phyloP scores from a whole-genome alignment of 768 basidiomycete genomes.

The Gloeostereum incarnatum region DNA sequence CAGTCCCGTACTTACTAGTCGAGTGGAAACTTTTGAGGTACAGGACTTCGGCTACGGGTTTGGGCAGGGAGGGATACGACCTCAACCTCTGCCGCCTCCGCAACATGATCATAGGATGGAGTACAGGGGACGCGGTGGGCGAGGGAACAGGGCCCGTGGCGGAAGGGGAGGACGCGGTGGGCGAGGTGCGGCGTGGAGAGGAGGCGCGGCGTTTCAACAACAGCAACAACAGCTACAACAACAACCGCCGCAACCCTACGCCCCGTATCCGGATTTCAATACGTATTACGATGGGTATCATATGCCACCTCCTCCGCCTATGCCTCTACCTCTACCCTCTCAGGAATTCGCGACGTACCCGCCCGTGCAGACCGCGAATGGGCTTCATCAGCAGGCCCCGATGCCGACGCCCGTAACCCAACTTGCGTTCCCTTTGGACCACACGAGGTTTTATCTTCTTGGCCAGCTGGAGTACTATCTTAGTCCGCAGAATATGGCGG shows the following conservation, averaged over 20 bases:
- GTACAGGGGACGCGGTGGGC: slow-evolving; percentile 6
- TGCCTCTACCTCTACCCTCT: slow-evolving; percentile 1
- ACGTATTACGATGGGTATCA: too few relatives aligned
- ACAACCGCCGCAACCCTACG: too few relatives aligned
- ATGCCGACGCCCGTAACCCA: slow-evolving; percentile 38
- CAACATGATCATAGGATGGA: slow-evolving; percentile 19
- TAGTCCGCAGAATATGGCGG: slow-evolving; percentile 82
- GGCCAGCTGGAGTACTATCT: slow-evolving; percentile 90
- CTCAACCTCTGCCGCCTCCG: slow-evolving; percentile 17
- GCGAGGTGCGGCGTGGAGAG: slow-evolving; percentile 9
- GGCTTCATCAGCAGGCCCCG: too few relatives aligned
- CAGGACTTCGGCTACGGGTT: slow-evolving; percentile 60
- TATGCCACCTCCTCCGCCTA: background rate
- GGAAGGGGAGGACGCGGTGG: slow-evolving; percentile 20
- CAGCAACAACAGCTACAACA: too few relatives aligned
- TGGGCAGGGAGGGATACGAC: slow-evolving; percentile 28
- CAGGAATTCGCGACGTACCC: slow-evolving; percentile 2
- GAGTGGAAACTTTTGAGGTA: too few relatives aligned
- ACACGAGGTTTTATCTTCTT: slow-evolving; percentile 58
- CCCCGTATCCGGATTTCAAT: too few relatives aligned
- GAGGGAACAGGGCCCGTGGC: slow-evolving; percentile 14
- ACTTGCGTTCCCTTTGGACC: slow-evolving; percentile 51
- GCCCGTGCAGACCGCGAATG: background rate
- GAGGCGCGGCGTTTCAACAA: slow-evolving; percentile 4
- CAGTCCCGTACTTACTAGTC: too few relatives aligned